A percentile compares a stretch with the other conserved stretches of the same genome.
phyloP scores from a whole-genome alignment of 164 flowering plant genomes.

The Taxillus chinensis region DNA sequence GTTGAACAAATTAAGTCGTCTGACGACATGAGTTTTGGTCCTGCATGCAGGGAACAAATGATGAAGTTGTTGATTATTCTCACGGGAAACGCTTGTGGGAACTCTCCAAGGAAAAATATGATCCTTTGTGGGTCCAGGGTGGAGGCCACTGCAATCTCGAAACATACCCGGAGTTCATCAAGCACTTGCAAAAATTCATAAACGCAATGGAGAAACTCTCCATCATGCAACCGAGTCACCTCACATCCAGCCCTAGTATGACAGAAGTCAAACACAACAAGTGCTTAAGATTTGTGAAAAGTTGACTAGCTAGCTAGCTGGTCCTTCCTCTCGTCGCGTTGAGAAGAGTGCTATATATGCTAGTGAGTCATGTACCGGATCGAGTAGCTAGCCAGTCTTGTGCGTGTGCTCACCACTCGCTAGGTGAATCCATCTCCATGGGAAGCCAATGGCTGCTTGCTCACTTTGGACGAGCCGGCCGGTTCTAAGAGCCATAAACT shows the following conservation, averaged over 20 bases:
- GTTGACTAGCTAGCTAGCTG: conserved; percentile 16
- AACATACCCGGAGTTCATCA: not conserved
- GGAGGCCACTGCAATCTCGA: conserved; percentile 3
- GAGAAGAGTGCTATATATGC: too few relatives aligned
- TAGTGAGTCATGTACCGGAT: too few relatives aligned
- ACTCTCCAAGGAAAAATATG: not conserved
- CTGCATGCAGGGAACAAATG: conserved; percentile 1
- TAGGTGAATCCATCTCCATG: too few relatives aligned
- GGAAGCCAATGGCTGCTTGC: too few relatives aligned
- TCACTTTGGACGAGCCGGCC: too few relatives aligned
- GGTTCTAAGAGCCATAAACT: too few relatives aligned
- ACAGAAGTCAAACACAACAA: conserved; percentile 1
- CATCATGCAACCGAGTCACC: not conserved
- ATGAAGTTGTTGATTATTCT: not conserved
- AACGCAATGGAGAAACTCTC: not conserved
- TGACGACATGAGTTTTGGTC: too few relatives aligned
- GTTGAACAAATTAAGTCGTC: too few relatives aligned
- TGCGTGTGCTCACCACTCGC: too few relatives aligned
- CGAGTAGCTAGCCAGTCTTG: too few relatives aligned
- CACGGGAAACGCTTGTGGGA: conserved; percentile 1
- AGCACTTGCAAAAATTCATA: not conserved
- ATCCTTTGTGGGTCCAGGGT: conserved; percentile 1
- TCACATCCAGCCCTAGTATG: not conserved
- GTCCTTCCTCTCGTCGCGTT: too few relatives aligned
- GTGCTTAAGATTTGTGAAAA: conserved; percentile 1